Evolutionary conservation across 2,329 filamentous ascomycete species (phyloP), one percentile per base, ranked within the genome.

Genomic region (Diaporthe longicolla): DNA sequence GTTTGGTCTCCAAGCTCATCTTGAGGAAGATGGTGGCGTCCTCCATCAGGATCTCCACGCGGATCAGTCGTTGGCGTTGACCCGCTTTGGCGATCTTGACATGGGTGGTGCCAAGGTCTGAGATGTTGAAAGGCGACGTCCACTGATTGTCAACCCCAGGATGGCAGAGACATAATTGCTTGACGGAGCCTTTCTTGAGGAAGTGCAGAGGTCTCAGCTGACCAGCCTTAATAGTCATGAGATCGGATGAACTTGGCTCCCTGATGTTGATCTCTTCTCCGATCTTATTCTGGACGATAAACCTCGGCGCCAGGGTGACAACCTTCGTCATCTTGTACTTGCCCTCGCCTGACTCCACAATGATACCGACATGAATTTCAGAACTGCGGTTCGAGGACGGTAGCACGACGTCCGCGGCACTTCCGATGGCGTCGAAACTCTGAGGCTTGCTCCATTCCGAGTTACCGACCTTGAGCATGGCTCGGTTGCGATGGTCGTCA

Each of bases 291-390:
- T 98, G 95, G 77, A 99, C 87, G 71, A 99, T 93, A 80, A 98
- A 99, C 32, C 97, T 91, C 35, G 97, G 97, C 0, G 97, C 92
- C 54, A 99, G 90, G 0, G 95, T 98, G 35, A 99, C 94, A 17
- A 98, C 93, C 85, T 98, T 98, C 24, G 95, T 97, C 87, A 99
- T 88, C 83, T 98, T 98, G 86, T 98, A 99, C 84, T 99, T 99
- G 79, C 97, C 97, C 79, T 98, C 93, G 15, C 97, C 97, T 73
- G 97, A 93, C 73, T 94, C 91, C 40, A 99, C 93, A 1, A 93
- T 96, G 65, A 99, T 91, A 61, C 97, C 97, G 9, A 97, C 89
- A 79, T 98, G 95, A 79, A 98, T 95, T 82, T 99, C 97, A 3
- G 92, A 92, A 73, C 88, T 89, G 57, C 90, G 92, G 55, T 89